phyloP scores from a whole-genome alignment of 1,284 basidiomycete genomes.

The Sutorius eximius region DNA sequence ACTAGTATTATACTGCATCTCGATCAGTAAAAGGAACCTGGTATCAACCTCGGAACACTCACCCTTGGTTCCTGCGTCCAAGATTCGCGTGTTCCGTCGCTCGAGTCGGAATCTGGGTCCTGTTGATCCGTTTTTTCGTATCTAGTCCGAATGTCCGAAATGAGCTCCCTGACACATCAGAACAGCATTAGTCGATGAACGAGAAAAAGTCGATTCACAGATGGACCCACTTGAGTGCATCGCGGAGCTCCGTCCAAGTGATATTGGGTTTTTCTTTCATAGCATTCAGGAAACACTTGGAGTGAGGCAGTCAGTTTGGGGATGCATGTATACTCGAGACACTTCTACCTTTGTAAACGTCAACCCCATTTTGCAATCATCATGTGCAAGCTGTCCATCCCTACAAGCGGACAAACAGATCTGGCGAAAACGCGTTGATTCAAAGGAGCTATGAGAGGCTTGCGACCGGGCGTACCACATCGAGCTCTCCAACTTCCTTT shows the following conservation, averaged over 20 bases:
- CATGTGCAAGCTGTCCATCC: slow-evolving; percentile 26
- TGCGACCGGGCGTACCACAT: slow-evolving; percentile 17
- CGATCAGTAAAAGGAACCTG: neutral
- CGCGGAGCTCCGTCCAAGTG: slow-evolving; percentile 26
- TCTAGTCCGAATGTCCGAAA: slow-evolving; percentile 16
- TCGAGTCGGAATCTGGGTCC: neutral
- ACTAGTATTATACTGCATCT: slow-evolving; percentile 12
- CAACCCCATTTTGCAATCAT: slow-evolving; percentile 12
- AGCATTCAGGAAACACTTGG: slow-evolving; percentile 29
- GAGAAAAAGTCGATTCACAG: neutral
- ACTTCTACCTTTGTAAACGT: slow-evolving; percentile 31
- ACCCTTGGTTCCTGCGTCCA: slow-evolving; percentile 28
- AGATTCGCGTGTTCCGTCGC: neutral
- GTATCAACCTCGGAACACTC: slow-evolving; percentile 4
- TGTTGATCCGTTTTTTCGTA: slow-evolving; percentile 12
- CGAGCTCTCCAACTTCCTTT: slow-evolving; percentile 11
- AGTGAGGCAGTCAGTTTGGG: neutral
- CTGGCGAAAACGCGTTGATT: slow-evolving; percentile 8
- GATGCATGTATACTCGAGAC: neutral
- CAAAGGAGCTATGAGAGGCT: neutral
- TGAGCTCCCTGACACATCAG: slow-evolving; percentile 5
- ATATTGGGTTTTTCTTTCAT: slow-evolving; percentile 10
- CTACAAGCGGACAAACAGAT: slow-evolving; percentile 33
- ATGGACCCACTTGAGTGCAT: slow-evolving; percentile 18
- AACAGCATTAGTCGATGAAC: neutral